These are phyloP conservation scores for Leccinum aurantiacum DNA, from an alignment of 768 basidiomycete genomes.

Conservation along the genomic window DNA sequence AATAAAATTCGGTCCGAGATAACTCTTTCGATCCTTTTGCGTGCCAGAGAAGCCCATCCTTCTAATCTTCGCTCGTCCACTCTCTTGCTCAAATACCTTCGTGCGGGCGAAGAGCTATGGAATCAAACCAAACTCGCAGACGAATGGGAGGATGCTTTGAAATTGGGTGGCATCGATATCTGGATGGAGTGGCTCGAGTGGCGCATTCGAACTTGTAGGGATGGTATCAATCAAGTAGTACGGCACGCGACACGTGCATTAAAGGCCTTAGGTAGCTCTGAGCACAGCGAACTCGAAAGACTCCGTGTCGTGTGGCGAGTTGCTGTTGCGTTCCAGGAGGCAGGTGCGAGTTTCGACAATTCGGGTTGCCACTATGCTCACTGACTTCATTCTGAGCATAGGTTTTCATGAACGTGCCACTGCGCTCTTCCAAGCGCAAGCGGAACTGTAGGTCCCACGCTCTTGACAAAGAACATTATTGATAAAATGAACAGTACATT, in stretches of 20 bases:
- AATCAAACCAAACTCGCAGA: conserved; percentile 47
- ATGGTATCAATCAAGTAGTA: conserved; percentile 53
- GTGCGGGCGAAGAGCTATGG: conserved; percentile 76
- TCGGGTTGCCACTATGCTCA: background rate
- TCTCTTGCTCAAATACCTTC: conserved; percentile 64
- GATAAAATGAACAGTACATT: conserved; percentile 49
- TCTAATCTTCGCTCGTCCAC: conserved; percentile 47
- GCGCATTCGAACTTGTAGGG: conserved; percentile 51
- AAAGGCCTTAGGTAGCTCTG: conserved; percentile 39
- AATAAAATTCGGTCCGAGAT: conserved; percentile 69
- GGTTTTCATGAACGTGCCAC: conserved; percentile 73
- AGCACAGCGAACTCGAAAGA: conserved; percentile 50
- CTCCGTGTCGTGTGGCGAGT: conserved; percentile 73
- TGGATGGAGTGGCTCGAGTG: conserved; percentile 84
- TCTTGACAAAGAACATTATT: conserved; percentile 1
- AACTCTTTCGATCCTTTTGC: conserved; percentile 61
- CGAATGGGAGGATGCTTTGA: conserved; percentile 72
- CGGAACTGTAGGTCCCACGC: conserved; percentile 61
- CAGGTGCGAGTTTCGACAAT: conserved; percentile 49
- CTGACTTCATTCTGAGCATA: conserved; percentile 28
- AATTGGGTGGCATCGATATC: conserved; percentile 51
- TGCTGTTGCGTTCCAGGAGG: conserved; percentile 58
- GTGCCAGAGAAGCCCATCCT: conserved; percentile 59
- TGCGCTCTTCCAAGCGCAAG: conserved; percentile 81
- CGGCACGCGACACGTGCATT: conserved; percentile 51